A percentile compares a stretch with the other conserved stretches of the same genome.
Conservation (phyloP, 2,329 filamentous ascomycete species). For the Dactylonectria estremocensis region DNA sequence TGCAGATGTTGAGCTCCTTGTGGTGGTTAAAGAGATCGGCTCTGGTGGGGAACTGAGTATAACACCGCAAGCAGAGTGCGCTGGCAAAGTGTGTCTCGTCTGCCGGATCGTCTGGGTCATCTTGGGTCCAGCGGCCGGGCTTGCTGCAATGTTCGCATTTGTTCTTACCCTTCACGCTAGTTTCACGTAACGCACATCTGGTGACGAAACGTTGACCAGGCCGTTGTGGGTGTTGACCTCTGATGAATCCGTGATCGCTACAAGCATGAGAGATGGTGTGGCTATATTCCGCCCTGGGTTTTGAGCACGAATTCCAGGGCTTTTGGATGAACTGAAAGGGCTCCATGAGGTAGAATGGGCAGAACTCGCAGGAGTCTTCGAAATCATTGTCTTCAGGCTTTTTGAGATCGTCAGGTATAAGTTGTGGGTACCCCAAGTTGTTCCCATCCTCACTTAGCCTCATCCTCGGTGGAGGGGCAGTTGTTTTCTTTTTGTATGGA, state of each 20-base stretch:
- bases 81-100: slow-evolving; percentile 32
- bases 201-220: slow-evolving; percentile 36
- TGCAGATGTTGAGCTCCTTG: slow-evolving; percentile 28
- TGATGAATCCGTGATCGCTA: slow-evolving; percentile 44
- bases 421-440: neutral
- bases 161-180: slow-evolving; percentile 35
- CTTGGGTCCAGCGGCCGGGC: slow-evolving; percentile 33
- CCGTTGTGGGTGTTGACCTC: slow-evolving; percentile 35
- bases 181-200: slow-evolving; percentile 27
- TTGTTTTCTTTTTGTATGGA: neutral
- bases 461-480: neutral
- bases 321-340: slow-evolving; percentile 13
- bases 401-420: slow-evolving; percentile 8
- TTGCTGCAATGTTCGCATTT: slow-evolving; percentile 33
- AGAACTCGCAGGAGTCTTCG: slow-evolving; percentile 21
- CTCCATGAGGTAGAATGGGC: slow-evolving; percentile 18
- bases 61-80: slow-evolving; percentile 42
- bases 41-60: slow-evolving; percentile 32
- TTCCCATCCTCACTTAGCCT: neutral
- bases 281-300: slow-evolving; percentile 35
- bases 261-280: slow-evolving; percentile 40
- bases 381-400: slow-evolving; percentile 18
- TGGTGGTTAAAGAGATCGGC: slow-evolving; percentile 36
- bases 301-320: slow-evolving; percentile 24
- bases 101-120: slow-evolving; percentile 28